phyloP scores from a whole-genome alignment of 345 rosid species.

The Melaleuca alternifolia region DNA sequence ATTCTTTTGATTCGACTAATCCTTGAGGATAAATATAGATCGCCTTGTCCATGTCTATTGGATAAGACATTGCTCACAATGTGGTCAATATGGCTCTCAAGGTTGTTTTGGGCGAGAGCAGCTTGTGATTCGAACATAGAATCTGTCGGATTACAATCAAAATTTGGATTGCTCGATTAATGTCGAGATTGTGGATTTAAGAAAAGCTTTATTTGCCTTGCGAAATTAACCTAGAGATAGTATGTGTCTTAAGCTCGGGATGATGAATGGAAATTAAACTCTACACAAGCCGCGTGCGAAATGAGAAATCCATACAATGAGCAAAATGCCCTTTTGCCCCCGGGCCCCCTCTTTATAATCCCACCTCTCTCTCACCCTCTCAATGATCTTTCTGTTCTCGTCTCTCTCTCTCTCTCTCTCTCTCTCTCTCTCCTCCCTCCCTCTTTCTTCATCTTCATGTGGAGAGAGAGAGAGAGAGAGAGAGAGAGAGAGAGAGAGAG shows the following conservation, averaged over 20 bases:
- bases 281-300: neutral
- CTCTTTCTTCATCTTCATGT: neutral
- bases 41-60: neutral
- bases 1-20: neutral
- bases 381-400: neutral
- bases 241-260: neutral
- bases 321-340: neutral
- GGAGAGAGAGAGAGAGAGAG: neutral
- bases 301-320: neutral
- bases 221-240: neutral
- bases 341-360: constrained; percentile 19
- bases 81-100: neutral
- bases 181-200: neutral
- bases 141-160: neutral
- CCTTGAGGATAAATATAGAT: neutral
- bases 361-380: neutral
- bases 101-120: neutral
- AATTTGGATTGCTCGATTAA: neutral
- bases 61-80: neutral
- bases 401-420: constrained; percentile 4
- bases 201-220: neutral
- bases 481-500: neutral
- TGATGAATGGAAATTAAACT: neutral
- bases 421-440: too few species aligned
- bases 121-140: neutral